Base-by-base conservation (phyloP, 164 flowering plant species). In the Hamamelis virginiana region DNA sequence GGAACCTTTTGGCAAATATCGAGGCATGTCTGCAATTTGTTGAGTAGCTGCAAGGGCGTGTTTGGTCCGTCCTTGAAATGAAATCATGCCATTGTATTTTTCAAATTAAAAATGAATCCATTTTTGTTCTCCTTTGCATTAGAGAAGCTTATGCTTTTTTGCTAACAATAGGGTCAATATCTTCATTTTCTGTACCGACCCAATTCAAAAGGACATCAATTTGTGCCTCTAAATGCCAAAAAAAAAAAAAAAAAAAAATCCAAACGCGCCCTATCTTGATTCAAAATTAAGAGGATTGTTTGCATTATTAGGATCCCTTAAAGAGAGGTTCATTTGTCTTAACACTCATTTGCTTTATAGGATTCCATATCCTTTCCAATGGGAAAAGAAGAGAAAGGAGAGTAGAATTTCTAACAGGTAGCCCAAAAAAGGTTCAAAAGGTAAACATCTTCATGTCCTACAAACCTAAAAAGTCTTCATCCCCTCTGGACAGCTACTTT, bases 291-390 rank as follows among this genome's bases (percentile, higher is more conserved):
- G 1, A 57, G 18, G 60, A 0, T 15, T 4, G 28, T 5, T 26
- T 26, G 15, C 47, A 48, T 47, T 41, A 48, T 56, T 56, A 57
- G 27, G 47, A 57, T 64, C 48, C 69, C 69, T 56, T 64, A 51
- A 64, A 69, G 41, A 59, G 27, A 21, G 67, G 67, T 11, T 60
- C 61, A 70, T 55, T 52, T 75, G 70, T 60, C 71, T 41, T 2
- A 65, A 65, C 66, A 64, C 26, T 13, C 19, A 23, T 48, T 57
- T 45, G 21, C 41, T 75, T 75, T 75, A 67, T 75, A 38, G 78
- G 78, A 67, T 71, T 62, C 78, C 63, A 55, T n/a, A n/a, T 61
- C 61, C 51, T 52, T 55, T 62, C 45, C 68, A 19, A 62, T 67
- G 74, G 63, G 56, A 70, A 70, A 65, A 26, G 59, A 33, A 75